These are phyloP conservation scores for Phycomyces blakesleeanus DNA, from an alignment of 192 early-diverging fungal species.

Conservation along the genomic window DNA sequence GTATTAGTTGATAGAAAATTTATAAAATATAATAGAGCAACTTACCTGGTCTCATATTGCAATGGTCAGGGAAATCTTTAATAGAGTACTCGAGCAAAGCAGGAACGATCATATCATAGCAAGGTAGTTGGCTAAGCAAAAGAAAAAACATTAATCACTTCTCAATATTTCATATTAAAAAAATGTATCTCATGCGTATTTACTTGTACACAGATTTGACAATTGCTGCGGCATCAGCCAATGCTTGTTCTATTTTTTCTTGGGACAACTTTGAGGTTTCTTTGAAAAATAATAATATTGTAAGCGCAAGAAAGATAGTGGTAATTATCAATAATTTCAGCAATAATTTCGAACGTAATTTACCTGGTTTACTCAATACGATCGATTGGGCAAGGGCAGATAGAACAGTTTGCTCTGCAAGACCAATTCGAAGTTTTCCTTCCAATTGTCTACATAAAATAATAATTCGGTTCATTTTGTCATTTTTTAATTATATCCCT, in stretches of 20 bases:
- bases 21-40: not conserved
- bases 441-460: constrained; percentile 64
- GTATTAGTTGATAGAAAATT: not conserved
- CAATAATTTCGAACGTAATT: too few relatives aligned
- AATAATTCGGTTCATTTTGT: too few relatives aligned
- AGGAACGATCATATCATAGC: constrained; percentile 89
- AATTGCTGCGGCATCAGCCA: constrained; percentile 47
- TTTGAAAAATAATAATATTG: too few relatives aligned
- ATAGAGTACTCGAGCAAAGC: constrained; percentile 77
- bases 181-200: constrained; percentile 4
- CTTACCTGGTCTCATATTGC: constrained; percentile 84
- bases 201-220: constrained; percentile 71
- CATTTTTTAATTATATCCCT: too few relatives aligned
- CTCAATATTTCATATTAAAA: not conserved
- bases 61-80: constrained; percentile 61
- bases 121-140: constrained; percentile 77
- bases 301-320: too few relatives aligned
- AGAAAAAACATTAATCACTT: constrained; percentile 4
- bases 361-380: constrained; percentile 56
- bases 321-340: too few relatives aligned
- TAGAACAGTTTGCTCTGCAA: constrained; percentile 92
- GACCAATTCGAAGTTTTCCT: constrained; percentile 93
- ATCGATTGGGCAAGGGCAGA: constrained; percentile 84
- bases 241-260: constrained; percentile 39
- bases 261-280: constrained; percentile 34